Evolutionary conservation across 257 asterid species (phyloP).

Genomic region (Mentha longifolia): DNA sequence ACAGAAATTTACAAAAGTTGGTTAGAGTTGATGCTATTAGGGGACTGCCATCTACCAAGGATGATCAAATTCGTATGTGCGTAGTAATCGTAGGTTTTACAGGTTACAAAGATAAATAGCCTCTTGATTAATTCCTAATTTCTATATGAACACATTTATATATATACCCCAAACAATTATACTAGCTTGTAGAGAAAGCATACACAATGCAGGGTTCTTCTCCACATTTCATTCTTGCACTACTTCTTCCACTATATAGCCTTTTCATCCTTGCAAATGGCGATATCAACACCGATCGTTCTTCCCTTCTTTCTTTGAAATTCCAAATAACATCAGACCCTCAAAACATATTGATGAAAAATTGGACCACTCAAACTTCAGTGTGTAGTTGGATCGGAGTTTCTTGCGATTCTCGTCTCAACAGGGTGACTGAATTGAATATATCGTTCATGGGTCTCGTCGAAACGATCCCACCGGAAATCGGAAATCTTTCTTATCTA

Average conservation of each 20-base stretch:
- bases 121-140: too few species aligned
- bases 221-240: too few species aligned
- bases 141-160: too few species aligned
- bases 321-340: constrained; percentile 23
- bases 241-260: background rate
- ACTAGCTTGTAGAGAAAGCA: too few species aligned
- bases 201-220: too few species aligned
- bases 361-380: background rate
- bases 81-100: too few species aligned
- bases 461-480: background rate
- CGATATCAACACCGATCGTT: background rate
- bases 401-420: background rate
- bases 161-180: too few species aligned
- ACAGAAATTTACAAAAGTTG: too few species aligned
- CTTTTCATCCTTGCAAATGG: background rate
- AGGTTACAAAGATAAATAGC: too few species aligned
- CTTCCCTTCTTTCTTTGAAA: background rate
- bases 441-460: background rate
- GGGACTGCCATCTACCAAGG: too few species aligned
- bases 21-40: too few species aligned
- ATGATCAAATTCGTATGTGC: too few species aligned
- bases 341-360: background rate
- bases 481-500: background rate
- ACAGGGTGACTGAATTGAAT: background rate
- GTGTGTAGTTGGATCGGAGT: constrained; percentile 5